Base-by-base conservation (phyloP, 2,329 filamentous ascomycete genomes). In the Canariomyces notabilis region DNA sequence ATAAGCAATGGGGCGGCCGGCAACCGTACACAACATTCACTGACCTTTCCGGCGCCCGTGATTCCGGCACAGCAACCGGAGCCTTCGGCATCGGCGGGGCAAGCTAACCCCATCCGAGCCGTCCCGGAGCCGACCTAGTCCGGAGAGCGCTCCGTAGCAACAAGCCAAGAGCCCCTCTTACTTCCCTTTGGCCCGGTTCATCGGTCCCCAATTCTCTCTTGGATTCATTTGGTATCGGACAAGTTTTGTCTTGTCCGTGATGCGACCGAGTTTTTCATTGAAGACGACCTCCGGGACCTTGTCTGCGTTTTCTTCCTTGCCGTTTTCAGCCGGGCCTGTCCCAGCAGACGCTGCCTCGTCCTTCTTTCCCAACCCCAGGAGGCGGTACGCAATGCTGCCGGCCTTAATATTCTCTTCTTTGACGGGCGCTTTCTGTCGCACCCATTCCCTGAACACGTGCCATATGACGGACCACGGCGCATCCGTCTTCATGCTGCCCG, bases 401-500 rank as follows among this genome's bases (percentile, higher is more conserved):
- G 81, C 74, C 57, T 80, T 85, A 45, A 95, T 73, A 16, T 80
- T 80, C 1, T 78, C 79, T 29, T 83, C 79, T 61, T 87, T 94
- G 48, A 95, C 74, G 0, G 90, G 89, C 0, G 79, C 75, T 59
- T 84, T 86, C 62, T 95, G 89, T 19, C 84, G 79, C 12, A 87
- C 80, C 89, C 89, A 98, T 67, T 95, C 89, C 20, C 87, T 78
- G 80, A 97, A 93, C 21, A 97, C 73, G 62, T 94, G 86, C 90
- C 93, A 97, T 38, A 98, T 78, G 0, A 88, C 82, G 4, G 74
- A 74, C 89, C 89, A 98, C 0, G 90, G 87, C 12, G 93, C 93
- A 66, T 97, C 82, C 0, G 93, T 97, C 70, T 94, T 95, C 66
- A 97, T 82, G 59, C 87, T 93, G 20, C 90, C 91, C 0, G 88